Evolutionary conservation across 2,329 filamentous ascomycete species (phyloP).

Genomic region (Fusarium drepaniforme): DNA sequence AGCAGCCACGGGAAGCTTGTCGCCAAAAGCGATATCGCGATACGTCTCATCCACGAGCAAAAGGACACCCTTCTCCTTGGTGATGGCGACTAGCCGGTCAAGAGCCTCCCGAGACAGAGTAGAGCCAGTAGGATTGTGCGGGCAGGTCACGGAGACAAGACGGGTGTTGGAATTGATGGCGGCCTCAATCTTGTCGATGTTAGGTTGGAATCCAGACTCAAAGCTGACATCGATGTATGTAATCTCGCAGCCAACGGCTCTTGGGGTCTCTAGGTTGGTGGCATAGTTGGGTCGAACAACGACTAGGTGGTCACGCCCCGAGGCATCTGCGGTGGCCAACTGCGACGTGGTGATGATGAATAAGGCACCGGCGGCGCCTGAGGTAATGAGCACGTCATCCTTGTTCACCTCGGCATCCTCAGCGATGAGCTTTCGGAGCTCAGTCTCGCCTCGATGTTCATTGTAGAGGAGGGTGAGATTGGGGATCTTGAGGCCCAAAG

Average conservation of each 20-base stretch:
- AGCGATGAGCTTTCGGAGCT: slow-evolving; percentile 29
- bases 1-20: slow-evolving; percentile 24
- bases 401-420: slow-evolving; percentile 13
- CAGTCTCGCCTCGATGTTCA: slow-evolving; percentile 32
- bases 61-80: slow-evolving; percentile 16
- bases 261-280: slow-evolving; percentile 39
- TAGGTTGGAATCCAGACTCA: slow-evolving; percentile 26
- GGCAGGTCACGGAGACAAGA: slow-evolving; percentile 37
- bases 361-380: slow-evolving; percentile 35
- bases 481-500: slow-evolving; percentile 30
- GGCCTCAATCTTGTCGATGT: slow-evolving; percentile 19
- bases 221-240: slow-evolving; percentile 37
- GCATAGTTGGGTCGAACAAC: slow-evolving; percentile 43
- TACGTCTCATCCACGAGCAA: slow-evolving; percentile 43
- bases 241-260: slow-evolving; percentile 39
- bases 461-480: slow-evolving; percentile 36
- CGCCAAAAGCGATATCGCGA: slow-evolving; percentile 26
- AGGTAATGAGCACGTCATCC: slow-evolving; percentile 39
- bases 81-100: slow-evolving; percentile 20
- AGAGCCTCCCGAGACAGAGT: slow-evolving; percentile 8
- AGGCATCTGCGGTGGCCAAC: neutral
- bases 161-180: slow-evolving; percentile 34
- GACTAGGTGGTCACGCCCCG: slow-evolving; percentile 28
- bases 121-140: slow-evolving; percentile 38
- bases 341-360: slow-evolving; percentile 38